phyloP scores from a whole-genome alignment of 2,329 filamentous ascomycete genomes.

The Xenosphaeropsis pyriputrescens region DNA sequence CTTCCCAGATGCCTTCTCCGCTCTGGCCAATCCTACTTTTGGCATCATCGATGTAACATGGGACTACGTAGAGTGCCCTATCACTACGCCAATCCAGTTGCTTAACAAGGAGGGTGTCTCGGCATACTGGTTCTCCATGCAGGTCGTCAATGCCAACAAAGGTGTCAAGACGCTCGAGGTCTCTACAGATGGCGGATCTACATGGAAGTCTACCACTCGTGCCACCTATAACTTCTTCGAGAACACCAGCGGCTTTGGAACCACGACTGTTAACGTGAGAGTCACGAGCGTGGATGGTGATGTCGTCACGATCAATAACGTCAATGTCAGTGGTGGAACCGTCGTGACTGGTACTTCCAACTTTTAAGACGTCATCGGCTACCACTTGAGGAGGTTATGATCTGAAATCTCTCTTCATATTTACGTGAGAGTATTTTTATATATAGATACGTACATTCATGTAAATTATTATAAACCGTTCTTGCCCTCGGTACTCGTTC shows the following conservation, averaged over 20 bases:
- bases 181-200: slow-evolving; percentile 41
- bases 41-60: slow-evolving; percentile 35
- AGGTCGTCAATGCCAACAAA: slow-evolving; percentile 48
- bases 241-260: slow-evolving; percentile 39
- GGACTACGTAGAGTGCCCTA: slow-evolving; percentile 33
- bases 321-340: slow-evolving; percentile 21
- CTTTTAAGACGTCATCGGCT: slow-evolving; percentile 3
- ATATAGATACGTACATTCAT: too few relatives aligned
- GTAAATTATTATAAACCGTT: too few relatives aligned
- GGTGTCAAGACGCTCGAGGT: slow-evolving; percentile 42
- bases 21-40: slow-evolving; percentile 25
- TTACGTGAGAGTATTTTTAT: too few relatives aligned
- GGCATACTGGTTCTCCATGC: slow-evolving; percentile 42
- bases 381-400: too few relatives aligned
- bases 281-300: slow-evolving; percentile 38
- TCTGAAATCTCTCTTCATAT: too few relatives aligned
- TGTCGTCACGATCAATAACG: slow-evolving; percentile 32
- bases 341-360: slow-evolving; percentile 10
- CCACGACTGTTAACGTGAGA: slow-evolving; percentile 34
- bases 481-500: too few relatives aligned
- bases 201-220: slow-evolving; percentile 40
- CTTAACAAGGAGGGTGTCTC: slow-evolving; percentile 37
- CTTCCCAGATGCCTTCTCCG: slow-evolving; percentile 32
- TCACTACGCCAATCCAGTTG: slow-evolving; percentile 30
- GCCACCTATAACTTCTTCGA: slow-evolving; percentile 47